phyloP scores from a whole-genome alignment of 2,329 filamentous ascomycete genomes.

The Trichoderma simmonsii region DNA sequence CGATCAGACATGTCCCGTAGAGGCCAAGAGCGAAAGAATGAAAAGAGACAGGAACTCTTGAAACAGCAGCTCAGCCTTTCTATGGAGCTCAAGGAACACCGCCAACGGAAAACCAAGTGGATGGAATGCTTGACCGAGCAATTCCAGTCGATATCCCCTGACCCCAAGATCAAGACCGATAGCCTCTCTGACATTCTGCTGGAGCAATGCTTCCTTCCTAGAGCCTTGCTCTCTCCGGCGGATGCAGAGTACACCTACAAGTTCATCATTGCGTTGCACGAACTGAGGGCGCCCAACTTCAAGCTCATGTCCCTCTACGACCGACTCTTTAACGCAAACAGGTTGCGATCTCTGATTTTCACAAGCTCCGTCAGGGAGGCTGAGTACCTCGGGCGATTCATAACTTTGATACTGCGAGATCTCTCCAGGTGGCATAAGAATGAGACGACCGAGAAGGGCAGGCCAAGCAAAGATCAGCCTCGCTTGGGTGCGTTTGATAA shows the following conservation, averaged over 20 bases:
- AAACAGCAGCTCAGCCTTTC: conserved; percentile 67
- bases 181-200: conserved; percentile 72
- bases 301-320: conserved; percentile 80
- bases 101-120: conserved; percentile 64
- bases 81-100: conserved; percentile 70
- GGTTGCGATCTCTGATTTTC: conserved; percentile 79
- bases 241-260: conserved; percentile 88
- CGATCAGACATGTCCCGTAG: conserved; percentile 68
- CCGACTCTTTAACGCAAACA: conserved; percentile 78
- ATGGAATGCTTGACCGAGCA: conserved; percentile 70
- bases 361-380: conserved; percentile 86
- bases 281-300: conserved; percentile 80
- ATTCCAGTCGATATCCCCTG: conserved; percentile 75
- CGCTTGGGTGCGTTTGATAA: conserved; percentile 78
- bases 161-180: conserved; percentile 60
- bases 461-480: conserved; percentile 40
- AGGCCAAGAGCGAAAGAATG: conserved; percentile 60
- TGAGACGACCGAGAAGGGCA: conserved; percentile 45
- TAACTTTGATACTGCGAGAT: conserved; percentile 78
- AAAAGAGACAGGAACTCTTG: conserved; percentile 65
- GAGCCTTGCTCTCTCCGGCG: conserved; percentile 75
- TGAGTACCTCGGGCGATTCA: conserved; percentile 87
- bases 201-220: conserved; percentile 89
- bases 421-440: conserved; percentile 81
- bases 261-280: conserved; percentile 84